phyloP scores from a whole-genome alignment of 768 basidiomycete genomes.

The Tricholoma sp. region DNA sequence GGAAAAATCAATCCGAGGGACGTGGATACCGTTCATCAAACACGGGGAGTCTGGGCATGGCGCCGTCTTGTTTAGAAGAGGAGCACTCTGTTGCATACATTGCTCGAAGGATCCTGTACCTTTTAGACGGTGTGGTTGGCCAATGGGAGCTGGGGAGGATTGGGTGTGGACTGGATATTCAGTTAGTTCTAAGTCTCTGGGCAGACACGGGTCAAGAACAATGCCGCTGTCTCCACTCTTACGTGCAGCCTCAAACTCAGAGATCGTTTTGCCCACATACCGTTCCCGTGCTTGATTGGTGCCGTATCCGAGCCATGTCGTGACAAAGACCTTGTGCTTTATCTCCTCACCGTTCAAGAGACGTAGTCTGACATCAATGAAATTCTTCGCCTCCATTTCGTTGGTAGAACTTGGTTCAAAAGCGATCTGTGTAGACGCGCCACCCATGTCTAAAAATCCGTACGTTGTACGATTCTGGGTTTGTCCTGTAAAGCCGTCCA shows the following conservation, averaged over 20 bases:
- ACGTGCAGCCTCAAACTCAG: conserved; percentile 45
- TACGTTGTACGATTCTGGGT: conserved; percentile 73
- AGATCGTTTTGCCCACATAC: conserved; percentile 70
- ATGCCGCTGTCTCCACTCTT: conserved; percentile 24
- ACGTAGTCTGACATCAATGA: conserved; percentile 78
- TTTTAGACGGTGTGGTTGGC: conserved; percentile 54
- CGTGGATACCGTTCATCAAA: conserved; percentile 91
- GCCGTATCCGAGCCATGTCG: conserved; percentile 98
- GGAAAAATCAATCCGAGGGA: conserved; percentile 91
- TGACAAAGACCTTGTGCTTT: conserved; percentile 90
- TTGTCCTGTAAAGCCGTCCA: conserved; percentile 81
- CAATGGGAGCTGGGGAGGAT: conserved; percentile 35
- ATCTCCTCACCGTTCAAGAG: conserved; percentile 84
- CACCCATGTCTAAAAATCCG: conserved; percentile 99
- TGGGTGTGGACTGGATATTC: conserved; percentile 48
- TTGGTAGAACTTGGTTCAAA: conserved; percentile 80
- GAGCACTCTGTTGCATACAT: conserved; percentile 67
- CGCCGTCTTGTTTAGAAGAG: conserved; percentile 78
- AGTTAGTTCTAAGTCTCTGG: conserved; percentile 59
- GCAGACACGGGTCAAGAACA: conserved; percentile 88
- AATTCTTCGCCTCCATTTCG: conserved; percentile 47
- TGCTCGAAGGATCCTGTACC: conserved; percentile 91
- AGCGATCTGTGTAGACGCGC: conserved; percentile 97
- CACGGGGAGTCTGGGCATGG: conserved; percentile 85
- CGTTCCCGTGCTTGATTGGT: conserved; percentile 96